Evolutionary conservation across 2,329 filamentous ascomycete genomes (phyloP).

Genomic region (Neofusicoccum ribis): DNA sequence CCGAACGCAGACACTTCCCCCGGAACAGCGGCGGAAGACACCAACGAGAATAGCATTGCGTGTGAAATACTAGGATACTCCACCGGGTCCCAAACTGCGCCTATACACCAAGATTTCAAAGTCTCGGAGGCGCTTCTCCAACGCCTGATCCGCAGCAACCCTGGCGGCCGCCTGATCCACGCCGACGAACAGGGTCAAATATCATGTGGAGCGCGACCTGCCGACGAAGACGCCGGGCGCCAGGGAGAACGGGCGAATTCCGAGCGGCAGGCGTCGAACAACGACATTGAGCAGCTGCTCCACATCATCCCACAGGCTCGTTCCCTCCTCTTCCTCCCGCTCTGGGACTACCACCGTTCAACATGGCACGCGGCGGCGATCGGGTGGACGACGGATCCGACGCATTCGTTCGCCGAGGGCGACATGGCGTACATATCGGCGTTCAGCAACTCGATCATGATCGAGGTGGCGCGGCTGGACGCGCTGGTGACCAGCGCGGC

Average conservation of each 20-base stretch:
- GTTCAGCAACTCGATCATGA: constrained; percentile 45
- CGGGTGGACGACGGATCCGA: constrained; percentile 37
- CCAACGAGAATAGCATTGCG: not conserved
- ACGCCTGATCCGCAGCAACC: not conserved
- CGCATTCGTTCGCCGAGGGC: constrained; percentile 35
- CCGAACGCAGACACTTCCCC: not conserved
- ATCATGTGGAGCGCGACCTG: not conserved
- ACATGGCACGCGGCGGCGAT: constrained; percentile 50
- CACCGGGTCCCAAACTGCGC: not conserved
- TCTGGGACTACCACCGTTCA: constrained; percentile 53
- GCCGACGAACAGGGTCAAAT: not conserved
- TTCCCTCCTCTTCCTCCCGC: constrained; percentile 52
- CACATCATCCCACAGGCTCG: constrained; percentile 49
- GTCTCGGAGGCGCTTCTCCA: not conserved
- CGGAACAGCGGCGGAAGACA: not conserved
- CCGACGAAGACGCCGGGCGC: not conserved
- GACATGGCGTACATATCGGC: constrained; percentile 42
- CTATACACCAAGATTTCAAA: not conserved
- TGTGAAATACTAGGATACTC: not conserved
- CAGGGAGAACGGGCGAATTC: constrained; percentile 28
- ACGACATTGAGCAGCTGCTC: constrained; percentile 43
- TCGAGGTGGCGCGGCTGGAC: constrained; percentile 16
- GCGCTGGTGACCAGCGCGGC: constrained; percentile 45
- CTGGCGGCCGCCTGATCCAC: not conserved
- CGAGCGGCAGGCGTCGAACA: constrained; percentile 23